These are phyloP conservation scores for Coemansia sp. DNA, from an alignment of 192 early-diverging fungal genomes.

Conservation along the genomic window DNA sequence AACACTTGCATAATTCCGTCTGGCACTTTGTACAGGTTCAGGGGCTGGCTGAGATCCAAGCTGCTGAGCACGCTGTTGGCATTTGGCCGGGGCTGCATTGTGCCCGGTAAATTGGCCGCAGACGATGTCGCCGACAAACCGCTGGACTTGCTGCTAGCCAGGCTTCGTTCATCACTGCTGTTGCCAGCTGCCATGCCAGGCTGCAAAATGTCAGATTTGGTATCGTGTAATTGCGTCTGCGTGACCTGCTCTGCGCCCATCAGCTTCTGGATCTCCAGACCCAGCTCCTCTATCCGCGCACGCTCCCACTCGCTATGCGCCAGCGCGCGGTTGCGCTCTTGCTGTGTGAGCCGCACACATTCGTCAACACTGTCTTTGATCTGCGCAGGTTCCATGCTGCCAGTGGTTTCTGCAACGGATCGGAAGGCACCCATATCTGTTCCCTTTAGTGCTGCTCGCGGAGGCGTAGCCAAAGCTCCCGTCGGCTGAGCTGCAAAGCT, in stretches of 20 bases:
- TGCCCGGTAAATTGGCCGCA: background rate
- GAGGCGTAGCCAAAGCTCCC: background rate
- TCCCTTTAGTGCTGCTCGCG: constrained; percentile 5
- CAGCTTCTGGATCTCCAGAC: constrained; percentile 42
- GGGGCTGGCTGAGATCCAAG: constrained; percentile 45
- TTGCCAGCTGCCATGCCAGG: background rate
- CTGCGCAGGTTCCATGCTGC: background rate
- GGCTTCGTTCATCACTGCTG: background rate
- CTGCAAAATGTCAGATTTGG: background rate
- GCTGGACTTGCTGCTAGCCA: background rate
- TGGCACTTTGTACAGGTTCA: constrained; percentile 53
- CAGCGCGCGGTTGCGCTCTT: constrained; percentile 14
- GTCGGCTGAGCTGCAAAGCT: background rate
- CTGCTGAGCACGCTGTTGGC: constrained; percentile 35
- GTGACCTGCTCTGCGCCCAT: constrained; percentile 6
- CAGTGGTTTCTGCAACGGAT: background rate
- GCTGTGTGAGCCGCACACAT: background rate
- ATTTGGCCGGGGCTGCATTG: constrained; percentile 12
- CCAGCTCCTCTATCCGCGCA: constrained; percentile 43
- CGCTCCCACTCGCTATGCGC: constrained; percentile 32
- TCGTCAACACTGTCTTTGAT: background rate
- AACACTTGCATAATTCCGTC: constrained; percentile 61
- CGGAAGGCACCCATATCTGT: background rate
- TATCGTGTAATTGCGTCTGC: background rate
- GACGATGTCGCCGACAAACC: background rate